Percentiles rank a stretch among this genome's conserved stretches.
Conservation (phyloP, 768 basidiomycete genomes). For the Phlebiopsis flavidoalba region DNA sequence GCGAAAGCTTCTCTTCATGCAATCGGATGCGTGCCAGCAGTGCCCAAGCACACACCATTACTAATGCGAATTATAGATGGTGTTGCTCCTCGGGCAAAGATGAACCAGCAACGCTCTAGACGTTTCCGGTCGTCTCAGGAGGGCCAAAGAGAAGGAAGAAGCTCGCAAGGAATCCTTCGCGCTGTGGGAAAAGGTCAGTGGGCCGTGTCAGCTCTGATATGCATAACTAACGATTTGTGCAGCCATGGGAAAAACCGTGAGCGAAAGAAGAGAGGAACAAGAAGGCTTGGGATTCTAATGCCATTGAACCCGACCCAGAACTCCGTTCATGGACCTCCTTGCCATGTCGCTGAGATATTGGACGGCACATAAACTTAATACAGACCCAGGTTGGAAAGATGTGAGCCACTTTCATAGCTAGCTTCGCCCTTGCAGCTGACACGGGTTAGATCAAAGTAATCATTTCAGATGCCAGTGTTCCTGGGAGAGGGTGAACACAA, state of each 20-base stretch:
- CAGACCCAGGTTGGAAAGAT: slow-evolving; percentile 93
- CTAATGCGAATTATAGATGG: slow-evolving; percentile 56
- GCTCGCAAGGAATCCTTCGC: slow-evolving; percentile 78
- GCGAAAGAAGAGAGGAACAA: slow-evolving; percentile 80
- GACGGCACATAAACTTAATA: slow-evolving; percentile 93
- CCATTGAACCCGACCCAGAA: slow-evolving; percentile 98
- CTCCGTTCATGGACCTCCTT: slow-evolving; percentile 95
- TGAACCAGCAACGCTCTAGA: slow-evolving; percentile 98
- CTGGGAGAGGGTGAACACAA: slow-evolving; percentile 99
- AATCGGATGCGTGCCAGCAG: slow-evolving; percentile 63
- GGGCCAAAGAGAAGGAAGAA: slow-evolving; percentile 89
- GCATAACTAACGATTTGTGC: background rate
- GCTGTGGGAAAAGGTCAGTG: slow-evolving; percentile 77
- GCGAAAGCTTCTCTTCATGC: slow-evolving; percentile 95
- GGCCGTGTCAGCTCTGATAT: background rate
- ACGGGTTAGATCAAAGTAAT: slow-evolving; percentile 78
- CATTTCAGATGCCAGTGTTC: slow-evolving; percentile 94
- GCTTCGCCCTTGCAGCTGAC: background rate
- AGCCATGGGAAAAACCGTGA: slow-evolving; percentile 92
- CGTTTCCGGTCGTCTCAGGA: slow-evolving; percentile 95
- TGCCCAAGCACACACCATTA: background rate
- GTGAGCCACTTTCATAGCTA: slow-evolving; percentile 31
- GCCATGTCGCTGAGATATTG: slow-evolving; percentile 89
- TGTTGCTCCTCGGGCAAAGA: slow-evolving; percentile 96
- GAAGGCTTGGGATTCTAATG: slow-evolving; percentile 95